Evolutionary conservation across 1,139 yeast genomes (phyloP), one percentile per base, ranked within the genome.

Genomic region (Maudiozyma humilis): DNA sequence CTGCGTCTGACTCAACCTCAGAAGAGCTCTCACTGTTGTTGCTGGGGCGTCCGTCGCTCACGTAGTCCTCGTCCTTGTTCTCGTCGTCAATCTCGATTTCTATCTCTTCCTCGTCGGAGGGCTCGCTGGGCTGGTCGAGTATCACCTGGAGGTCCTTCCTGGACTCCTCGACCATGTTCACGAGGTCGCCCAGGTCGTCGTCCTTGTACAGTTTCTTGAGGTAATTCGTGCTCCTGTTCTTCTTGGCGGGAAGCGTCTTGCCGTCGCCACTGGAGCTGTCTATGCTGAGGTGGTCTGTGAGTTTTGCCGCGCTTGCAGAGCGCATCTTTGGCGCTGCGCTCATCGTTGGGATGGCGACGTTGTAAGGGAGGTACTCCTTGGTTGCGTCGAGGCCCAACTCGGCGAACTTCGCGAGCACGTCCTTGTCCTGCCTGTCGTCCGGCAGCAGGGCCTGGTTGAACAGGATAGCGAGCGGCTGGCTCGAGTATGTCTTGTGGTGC

Each of bases 401-500:
- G 47, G 63, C 62, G 49, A 81, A 64, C 43, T 64, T 68, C 4
- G 66, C 66, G 36, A 73, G 51, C 0, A 84, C 82, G 45, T 70
- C 72, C 16, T 73, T 73, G 52, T 81, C 85, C 56, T 81, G 88
- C 46, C 76, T 79, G 15, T 68, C 70, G 29, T 70, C 75, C 0
- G 77, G 76, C 20, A 81, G 58, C 0, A 78, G 68, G 32, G 71
- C 74, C 20, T 89, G 91, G 60, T 91, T 84, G 34, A 69, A 71
- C 46, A 79, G 64, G 0, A 89, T 88, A 1, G 93, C 89, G 12
- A 82, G 75, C 51, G 82, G 89, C 55, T 82, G 91, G 6, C 83
- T 78, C 4, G 82, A 73, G 51, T 76, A 82, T 48, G 82, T 87
- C 47, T 74, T 75, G n/a, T 77, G 68, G 59, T 84, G 94, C 3